These are phyloP conservation scores for Gnaphalium uliginosum DNA, from an alignment of 129 eudicot species.

Conservation along the genomic window DNA sequence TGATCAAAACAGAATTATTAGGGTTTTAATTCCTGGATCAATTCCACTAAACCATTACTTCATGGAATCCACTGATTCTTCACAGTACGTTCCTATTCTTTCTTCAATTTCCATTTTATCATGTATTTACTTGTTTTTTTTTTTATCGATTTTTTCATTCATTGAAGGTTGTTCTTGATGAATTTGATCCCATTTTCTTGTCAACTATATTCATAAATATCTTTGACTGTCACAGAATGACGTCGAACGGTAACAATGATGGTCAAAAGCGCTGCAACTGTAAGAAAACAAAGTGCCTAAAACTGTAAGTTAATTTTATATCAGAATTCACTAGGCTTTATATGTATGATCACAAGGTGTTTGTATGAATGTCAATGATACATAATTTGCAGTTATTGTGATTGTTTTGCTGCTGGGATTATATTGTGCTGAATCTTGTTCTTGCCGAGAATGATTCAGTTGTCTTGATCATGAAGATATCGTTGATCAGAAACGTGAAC, in stretches of 20 bases:
- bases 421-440: constrained; percentile 59
- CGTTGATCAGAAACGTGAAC: constrained; percentile 47
- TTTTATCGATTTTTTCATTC: background rate
- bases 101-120: background rate
- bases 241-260: constrained; percentile 8
- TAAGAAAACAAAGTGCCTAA: constrained; percentile 61
- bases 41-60: background rate
- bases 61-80: background rate
- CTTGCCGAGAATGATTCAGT: constrained; percentile 78
- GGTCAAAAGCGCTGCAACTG: constrained; percentile 67
- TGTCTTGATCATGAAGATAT: constrained; percentile 57
- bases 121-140: background rate
- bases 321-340: background rate
- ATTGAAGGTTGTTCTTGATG: background rate
- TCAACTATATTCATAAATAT: background rate
- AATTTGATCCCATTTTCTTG: background rate
- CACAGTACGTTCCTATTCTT: background rate
- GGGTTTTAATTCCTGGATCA: background rate
- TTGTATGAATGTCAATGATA: no score
- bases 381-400: constrained; percentile 64
- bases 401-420: constrained; percentile 79
- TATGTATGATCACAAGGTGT: no score
- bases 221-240: constrained; percentile 38
- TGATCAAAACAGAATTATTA: background rate
- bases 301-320: constrained; percentile 53